phyloP scores from a whole-genome alignment of 1,284 basidiomycete species.

The Mycena citricolor region DNA sequence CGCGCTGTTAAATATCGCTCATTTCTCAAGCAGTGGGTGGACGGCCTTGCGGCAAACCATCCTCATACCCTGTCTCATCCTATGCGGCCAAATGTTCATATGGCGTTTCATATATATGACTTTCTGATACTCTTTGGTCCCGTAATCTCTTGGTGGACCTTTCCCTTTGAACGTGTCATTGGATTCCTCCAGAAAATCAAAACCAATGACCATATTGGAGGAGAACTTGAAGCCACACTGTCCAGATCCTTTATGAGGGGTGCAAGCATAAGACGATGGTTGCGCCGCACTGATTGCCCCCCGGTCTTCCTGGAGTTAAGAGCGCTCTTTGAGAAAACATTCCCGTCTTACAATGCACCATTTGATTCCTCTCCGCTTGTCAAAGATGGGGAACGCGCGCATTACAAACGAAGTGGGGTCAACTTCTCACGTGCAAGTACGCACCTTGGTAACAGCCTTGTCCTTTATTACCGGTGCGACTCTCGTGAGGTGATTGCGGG shows the following conservation, averaged over 20 bases:
- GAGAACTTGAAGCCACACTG: conserved; percentile 21
- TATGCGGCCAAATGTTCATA: conserved; percentile 23
- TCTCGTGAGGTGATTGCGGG: conserved; percentile 9
- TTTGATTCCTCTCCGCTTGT: neutral
- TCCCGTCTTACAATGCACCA: neutral
- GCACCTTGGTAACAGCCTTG: conserved; percentile 26
- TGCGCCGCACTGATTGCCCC: conserved; percentile 24
- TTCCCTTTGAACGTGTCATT: conserved; percentile 16
- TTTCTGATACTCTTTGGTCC: conserved; percentile 33
- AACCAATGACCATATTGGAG: conserved; percentile 10
- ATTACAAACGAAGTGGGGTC: conserved; percentile 18
- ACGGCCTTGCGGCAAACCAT: conserved; percentile 12
- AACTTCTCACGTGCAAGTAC: conserved; percentile 16
- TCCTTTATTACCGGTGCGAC: conserved; percentile 11
- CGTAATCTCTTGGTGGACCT: conserved; percentile 13
- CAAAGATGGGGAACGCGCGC: conserved; percentile 12
- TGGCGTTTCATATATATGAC: conserved; percentile 33
- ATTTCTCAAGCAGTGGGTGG: conserved; percentile 22
- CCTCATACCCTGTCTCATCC: conserved; percentile 20
- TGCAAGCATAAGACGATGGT: conserved; percentile 22
- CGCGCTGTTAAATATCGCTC: conserved; percentile 2
- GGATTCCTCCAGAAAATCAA: conserved; percentile 8
- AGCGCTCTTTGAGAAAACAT: conserved; percentile 22
- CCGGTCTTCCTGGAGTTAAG: conserved; percentile 24
- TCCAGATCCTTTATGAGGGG: conserved; percentile 17